These are phyloP conservation scores for Rhododendron griersonianum DNA, from an alignment of 148 eudicot genomes.

Conservation along the genomic window DNA sequence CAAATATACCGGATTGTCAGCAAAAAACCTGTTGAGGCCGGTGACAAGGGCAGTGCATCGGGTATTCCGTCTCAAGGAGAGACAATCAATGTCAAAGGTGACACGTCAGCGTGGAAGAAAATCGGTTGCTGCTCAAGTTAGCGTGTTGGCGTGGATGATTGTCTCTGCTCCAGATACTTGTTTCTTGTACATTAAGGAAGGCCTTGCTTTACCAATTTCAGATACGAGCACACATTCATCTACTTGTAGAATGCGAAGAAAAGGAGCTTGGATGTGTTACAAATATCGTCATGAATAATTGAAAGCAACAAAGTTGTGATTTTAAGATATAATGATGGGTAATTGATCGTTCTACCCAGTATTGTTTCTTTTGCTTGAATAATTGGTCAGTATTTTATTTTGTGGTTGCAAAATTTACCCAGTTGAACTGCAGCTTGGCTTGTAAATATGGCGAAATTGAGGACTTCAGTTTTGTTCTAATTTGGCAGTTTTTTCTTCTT, in stretches of 20 bases:
- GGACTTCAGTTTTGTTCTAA: not conserved
- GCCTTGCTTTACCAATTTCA: not conserved
- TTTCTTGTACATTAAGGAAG: slow-evolving; percentile 11
- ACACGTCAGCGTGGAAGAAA: slow-evolving; percentile 60
- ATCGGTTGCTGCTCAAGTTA: slow-evolving; percentile 70
- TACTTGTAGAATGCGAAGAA: not conserved
- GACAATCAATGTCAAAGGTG: slow-evolving; percentile 56
- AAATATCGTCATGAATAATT: not conserved
- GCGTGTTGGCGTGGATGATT: slow-evolving; percentile 6
- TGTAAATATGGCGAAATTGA: not conserved
- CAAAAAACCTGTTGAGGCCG: slow-evolving; percentile 75
- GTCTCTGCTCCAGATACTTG: not conserved
- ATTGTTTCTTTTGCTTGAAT: not conserved
- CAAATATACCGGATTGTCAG: slow-evolving; percentile 78
- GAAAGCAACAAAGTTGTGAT: not conserved
- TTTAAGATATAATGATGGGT: not conserved
- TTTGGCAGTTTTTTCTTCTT: not conserved
- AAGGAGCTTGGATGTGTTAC: not conserved
- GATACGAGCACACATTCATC: not conserved
- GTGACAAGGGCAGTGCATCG: slow-evolving; percentile 49
- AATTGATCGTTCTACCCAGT: not conserved
- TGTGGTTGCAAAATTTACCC: not conserved
- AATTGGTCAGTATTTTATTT: not conserved
- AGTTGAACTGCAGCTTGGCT: not conserved
- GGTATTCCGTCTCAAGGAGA: slow-evolving; percentile 61